Conservation (phyloP, 2,329 filamentous ascomycete genomes). For the Phaeosphaeriaceae sp. region DNA sequence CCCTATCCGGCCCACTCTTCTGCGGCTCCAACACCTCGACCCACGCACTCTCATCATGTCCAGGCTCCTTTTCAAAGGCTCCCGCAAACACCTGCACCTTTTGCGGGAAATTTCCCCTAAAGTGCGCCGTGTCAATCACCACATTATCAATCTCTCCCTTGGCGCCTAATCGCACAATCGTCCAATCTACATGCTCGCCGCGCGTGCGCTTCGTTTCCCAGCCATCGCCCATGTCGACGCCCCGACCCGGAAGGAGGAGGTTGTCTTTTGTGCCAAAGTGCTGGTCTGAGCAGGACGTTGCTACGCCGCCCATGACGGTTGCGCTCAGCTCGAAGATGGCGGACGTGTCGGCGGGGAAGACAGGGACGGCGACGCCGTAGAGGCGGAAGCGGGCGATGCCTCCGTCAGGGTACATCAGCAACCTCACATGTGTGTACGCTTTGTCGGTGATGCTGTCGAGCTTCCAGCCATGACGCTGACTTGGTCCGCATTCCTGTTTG, state of each 20-base stretch:
- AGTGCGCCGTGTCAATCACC: constrained; percentile 82
- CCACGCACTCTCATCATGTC: constrained; percentile 67
- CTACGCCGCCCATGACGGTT: constrained; percentile 79
- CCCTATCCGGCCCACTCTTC: constrained; percentile 74
- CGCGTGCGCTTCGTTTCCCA: constrained; percentile 84
- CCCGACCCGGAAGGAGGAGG: constrained; percentile 77
- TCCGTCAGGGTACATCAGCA: constrained; percentile 87
- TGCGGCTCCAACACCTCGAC: constrained; percentile 69
- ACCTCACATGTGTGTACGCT: constrained; percentile 78
- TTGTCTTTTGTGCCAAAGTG: constrained; percentile 86
- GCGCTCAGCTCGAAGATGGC: constrained; percentile 78
- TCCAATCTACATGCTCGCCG: constrained; percentile 79
- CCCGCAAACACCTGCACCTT: constrained; percentile 71
- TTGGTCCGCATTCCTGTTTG: constrained; percentile 75
- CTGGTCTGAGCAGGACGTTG: constrained; percentile 78
- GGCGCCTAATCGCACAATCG: constrained; percentile 76
- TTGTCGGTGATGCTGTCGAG: constrained; percentile 64
- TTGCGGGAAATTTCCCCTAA: constrained; percentile 83
- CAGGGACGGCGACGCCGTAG: constrained; percentile 76
- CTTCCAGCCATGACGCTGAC: constrained; percentile 76
- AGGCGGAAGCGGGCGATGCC: constrained; percentile 82
- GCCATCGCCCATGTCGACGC: constrained; percentile 85
- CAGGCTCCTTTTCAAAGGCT: constrained; percentile 65
- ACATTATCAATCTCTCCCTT: constrained; percentile 70
- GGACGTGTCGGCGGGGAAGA: constrained; percentile 71